Base-by-base conservation (phyloP, 2,329 filamentous ascomycete species). In the Fusarium phyllophilum region DNA sequence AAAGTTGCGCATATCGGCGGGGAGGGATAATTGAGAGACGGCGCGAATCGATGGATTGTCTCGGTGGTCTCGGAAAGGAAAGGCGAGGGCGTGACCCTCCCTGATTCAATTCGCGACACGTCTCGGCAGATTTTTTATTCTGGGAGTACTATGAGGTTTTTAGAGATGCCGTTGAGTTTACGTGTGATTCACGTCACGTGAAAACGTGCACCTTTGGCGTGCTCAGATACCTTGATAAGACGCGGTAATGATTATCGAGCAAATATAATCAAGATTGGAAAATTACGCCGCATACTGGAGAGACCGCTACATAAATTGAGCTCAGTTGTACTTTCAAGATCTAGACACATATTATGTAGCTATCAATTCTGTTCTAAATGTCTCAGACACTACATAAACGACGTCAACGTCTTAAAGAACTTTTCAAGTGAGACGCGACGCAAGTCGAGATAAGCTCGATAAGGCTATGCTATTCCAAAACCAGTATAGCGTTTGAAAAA, bases 361-460 rank as follows among this genome's bases (percentile, higher is more conserved):
- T 36, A 31, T 31, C 13, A 31, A 6, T 26, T 29, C 6, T 36
- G 24, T 26, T 42, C 31, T 13, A n/a, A 31, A n/a, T 49, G 38
- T 59, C 65, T 62, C 13, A 57, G 54, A 44, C 29, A 49, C 11
- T 15, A 26, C 26, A 59, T 70, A 44, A 61, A 62, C 34, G 46
- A 60, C 54, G 54, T 74, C 67, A 57, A 60, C 61, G 55, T 59
- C 49, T 66, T 66, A 41, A 61, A 59, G 20, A 26, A 49, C 54
- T 41, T 33, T 68, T 62, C 41, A 20, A 24, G 75, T 74, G 77
- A 78, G 77, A 79, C 77, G 77, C 69, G 77, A 75, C 57, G 34
- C 36, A 34, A 49, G 49, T 62, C 34, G 45, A 31, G 48, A 62
- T 54, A 64, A 36, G 12, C 49, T 44, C 26, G 46, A 77, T 70